Evolutionary conservation across 169 alveolate genomes (phyloP).

Genomic region (Eimeria praecox): DNA sequence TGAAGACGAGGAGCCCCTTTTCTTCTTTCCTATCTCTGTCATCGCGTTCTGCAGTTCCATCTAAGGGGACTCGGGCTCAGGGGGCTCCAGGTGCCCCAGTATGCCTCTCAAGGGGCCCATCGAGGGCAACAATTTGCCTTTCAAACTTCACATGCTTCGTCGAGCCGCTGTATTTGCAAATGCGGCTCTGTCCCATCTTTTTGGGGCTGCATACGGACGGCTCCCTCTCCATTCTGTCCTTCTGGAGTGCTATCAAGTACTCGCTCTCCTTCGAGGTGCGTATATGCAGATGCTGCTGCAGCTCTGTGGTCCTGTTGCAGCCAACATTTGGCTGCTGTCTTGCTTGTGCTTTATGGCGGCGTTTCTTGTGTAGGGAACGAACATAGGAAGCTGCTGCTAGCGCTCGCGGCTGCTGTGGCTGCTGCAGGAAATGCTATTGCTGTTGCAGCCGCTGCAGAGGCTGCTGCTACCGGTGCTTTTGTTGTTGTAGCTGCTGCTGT

Average conservation of each 20-base stretch:
- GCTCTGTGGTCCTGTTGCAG: background rate
- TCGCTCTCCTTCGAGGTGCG: slow-evolving; percentile 70
- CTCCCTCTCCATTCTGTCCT: slow-evolving; percentile 50
- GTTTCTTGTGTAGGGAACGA: background rate
- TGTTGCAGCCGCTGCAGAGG: background rate
- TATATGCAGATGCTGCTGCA: slow-evolving; percentile 32
- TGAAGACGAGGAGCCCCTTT: background rate
- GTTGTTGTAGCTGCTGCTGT: background rate
- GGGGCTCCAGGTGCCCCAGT: background rate
- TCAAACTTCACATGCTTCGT: slow-evolving; percentile 69
- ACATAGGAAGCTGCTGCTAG: background rate
- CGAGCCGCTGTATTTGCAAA: slow-evolving; percentile 71
- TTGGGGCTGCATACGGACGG: slow-evolving; percentile 75
- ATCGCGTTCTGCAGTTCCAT: background rate
- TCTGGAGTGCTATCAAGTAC: slow-evolving; percentile 69
- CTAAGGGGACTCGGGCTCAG: background rate
- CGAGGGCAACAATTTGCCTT: slow-evolving; percentile 44
- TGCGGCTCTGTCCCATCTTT: slow-evolving; percentile 74
- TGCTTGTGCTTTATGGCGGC: background rate
- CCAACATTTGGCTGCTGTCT: background rate
- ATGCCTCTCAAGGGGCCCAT: slow-evolving; percentile 35
- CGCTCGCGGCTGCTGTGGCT: background rate
- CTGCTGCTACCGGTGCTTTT: background rate
- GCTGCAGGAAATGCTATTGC: slow-evolving; percentile 9
- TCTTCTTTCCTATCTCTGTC: slow-evolving; percentile 37